A percentile compares a stretch with the other conserved stretches of the same genome.
phyloP scores from a whole-genome alignment of 164 flowering plant species.

The Hamamelis virginiana region DNA sequence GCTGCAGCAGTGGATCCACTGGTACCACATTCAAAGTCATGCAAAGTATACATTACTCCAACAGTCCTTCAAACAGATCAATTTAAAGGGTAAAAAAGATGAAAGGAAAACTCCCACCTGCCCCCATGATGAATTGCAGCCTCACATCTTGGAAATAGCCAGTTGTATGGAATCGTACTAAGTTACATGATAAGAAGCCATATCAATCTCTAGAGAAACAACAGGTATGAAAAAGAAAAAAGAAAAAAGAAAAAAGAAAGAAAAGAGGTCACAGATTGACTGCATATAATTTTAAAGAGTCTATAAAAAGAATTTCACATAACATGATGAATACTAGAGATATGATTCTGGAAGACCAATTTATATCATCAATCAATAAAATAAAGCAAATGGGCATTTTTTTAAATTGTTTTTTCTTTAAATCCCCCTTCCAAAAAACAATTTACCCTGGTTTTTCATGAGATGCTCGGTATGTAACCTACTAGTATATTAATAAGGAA shows the following conservation, averaged over 20 bases:
- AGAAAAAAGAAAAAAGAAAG: background rate
- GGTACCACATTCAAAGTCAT: constrained; percentile 11
- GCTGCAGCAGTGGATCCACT: constrained; percentile 99
- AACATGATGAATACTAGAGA: too few relatives aligned
- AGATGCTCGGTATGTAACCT: too few relatives aligned
- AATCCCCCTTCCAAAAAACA: too few relatives aligned
- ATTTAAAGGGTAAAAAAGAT: background rate
- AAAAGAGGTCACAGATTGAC: too few relatives aligned
- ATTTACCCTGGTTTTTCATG: too few relatives aligned
- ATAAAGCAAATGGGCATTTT: too few relatives aligned
- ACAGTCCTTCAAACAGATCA: background rate
- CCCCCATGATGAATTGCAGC: constrained; percentile 95
- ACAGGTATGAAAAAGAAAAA: background rate
- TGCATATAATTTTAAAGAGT: too few relatives aligned
- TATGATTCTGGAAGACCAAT: too few relatives aligned
- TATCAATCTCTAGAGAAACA: constrained; percentile 16
- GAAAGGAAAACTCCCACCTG: constrained; percentile 45
- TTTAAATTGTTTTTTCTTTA: too few relatives aligned
- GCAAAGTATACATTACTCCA: background rate
- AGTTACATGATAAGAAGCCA: constrained; percentile 15
- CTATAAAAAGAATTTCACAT: too few relatives aligned
- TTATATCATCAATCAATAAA: too few relatives aligned
- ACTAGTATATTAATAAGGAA: too few relatives aligned
- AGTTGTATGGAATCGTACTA: constrained; percentile 76
- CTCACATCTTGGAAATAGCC: constrained; percentile 78